Percentiles rank a stretch among this genome's conserved stretches.
These are phyloP conservation scores for Acer saccharum DNA, from an alignment of 345 rosid genomes.

Conservation along the genomic window DNA sequence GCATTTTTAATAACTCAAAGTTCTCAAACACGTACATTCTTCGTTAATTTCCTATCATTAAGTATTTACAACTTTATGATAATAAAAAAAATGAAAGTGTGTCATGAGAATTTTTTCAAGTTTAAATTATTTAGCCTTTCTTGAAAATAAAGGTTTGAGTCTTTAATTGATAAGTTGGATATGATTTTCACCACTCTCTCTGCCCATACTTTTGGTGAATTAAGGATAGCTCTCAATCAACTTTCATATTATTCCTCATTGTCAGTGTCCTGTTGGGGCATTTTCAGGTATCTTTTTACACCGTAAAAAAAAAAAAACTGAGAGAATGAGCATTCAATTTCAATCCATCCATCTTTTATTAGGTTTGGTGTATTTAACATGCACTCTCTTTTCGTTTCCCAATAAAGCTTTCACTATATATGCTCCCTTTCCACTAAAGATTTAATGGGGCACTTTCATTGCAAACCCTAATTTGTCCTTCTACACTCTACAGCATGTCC, in stretches of 20 bases:
- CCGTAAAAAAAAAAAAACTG: background rate
- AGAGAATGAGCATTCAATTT: background rate
- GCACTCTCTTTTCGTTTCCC: slow-evolving; percentile 4
- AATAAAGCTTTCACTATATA: slow-evolving; percentile 15
- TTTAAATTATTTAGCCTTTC: background rate
- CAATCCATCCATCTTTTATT: background rate
- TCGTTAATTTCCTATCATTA: background rate
- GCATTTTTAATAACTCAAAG: too few relatives aligned
- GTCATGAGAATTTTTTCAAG: background rate
- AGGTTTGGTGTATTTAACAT: slow-evolving; percentile 6
- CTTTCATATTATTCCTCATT: slow-evolving; percentile 7
- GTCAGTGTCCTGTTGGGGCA: slow-evolving; percentile 9
- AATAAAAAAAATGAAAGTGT: too few relatives aligned
- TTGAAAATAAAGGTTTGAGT: background rate
- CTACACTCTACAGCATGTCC: background rate
- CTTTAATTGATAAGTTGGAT: background rate
- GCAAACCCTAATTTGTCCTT: slow-evolving; percentile 2
- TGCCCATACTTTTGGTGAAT: slow-evolving; percentile 11
- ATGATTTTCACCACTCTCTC: slow-evolving; percentile 9
- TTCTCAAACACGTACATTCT: too few relatives aligned
- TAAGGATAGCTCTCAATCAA: background rate
- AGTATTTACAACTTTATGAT: background rate
- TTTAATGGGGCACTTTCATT: slow-evolving; percentile 1
- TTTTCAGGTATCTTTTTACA: slow-evolving; percentile 5
- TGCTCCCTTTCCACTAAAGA: background rate